phyloP scores from a whole-genome alignment of 768 basidiomycete species.

The Pulveroboletus frians region DNA sequence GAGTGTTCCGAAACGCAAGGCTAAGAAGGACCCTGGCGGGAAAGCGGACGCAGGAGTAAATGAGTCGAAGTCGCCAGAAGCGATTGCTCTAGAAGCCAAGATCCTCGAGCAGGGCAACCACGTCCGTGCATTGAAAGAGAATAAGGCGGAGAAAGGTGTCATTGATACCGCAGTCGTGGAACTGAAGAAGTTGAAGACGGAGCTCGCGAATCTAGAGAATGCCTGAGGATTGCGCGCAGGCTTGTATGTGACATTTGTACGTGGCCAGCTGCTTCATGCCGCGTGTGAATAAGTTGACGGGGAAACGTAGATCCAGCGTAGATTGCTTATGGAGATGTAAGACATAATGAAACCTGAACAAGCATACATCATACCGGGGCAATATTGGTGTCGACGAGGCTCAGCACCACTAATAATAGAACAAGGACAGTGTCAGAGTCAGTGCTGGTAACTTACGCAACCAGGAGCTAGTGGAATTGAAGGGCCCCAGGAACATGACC shows the following conservation, averaged over 20 bases:
- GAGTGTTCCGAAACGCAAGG: constrained; percentile 45
- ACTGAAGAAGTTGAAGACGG: constrained; percentile 61
- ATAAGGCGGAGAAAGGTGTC: constrained; percentile 42
- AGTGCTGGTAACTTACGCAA: neutral
- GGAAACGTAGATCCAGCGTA: too few species aligned
- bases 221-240: constrained; percentile 3
- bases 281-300: too few species aligned
- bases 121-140: constrained; percentile 64
- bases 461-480: too few species aligned
- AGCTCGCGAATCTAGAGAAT: constrained; percentile 33
- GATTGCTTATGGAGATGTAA: neutral
- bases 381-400: too few species aligned
- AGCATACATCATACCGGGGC: too few species aligned
- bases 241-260: neutral
- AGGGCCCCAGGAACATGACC: neutral
- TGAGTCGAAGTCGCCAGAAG: constrained; percentile 68
- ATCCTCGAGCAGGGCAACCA: constrained; percentile 70
- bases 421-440: neutral
- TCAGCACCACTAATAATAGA: too few species aligned
- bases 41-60: constrained; percentile 38
- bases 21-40: constrained; percentile 49
- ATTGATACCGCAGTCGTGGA: constrained; percentile 47
- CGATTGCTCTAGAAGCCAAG: constrained; percentile 66
- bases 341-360: neutral
- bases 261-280: neutral